Evolutionary conservation across 2,329 filamentous ascomycete genomes (phyloP), one percentile per base, ranked within the genome.

Genomic region (Nothomitra cinnamomea): DNA sequence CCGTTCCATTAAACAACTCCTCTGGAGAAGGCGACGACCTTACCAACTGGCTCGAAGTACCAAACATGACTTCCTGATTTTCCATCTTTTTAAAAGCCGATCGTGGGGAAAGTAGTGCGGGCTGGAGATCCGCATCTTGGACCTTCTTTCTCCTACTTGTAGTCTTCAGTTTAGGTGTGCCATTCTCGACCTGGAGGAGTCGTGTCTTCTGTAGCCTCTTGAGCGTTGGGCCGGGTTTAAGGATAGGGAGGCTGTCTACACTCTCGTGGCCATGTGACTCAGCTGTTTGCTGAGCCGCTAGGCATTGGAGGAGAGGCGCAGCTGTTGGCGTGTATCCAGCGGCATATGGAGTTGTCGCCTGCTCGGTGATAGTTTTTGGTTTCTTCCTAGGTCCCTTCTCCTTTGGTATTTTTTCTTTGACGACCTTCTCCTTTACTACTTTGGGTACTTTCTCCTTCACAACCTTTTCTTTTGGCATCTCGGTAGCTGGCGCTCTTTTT

Each of bases 11-110:
- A 10, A 5, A 32, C 10, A 10, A 32, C 28, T 32, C 28, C 28
- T 32, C 28, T 32, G 28, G 28, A 32, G 28, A 19, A 32, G 84
- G 83, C 0, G 83, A 85, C 36, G 87, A 84, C 53, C 75, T 70
- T 13, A 82, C 83, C 22, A 94, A 69, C 64, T 94, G 87, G 64
- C 87, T 94, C 1, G 84, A 89, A 0, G 87, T 92, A 1, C 87
- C 87, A 66, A 94, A 94, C 0, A 94, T 68, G 61, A 89, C 85
- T 56, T 88, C 79, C 63, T 92, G 87, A 1, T 76, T 71, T 2
- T 77, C 72, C 13, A 84, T 76, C 58, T 83, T 75, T 52, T 76
- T 76, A 43, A 82, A 66, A 1, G 86, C 87, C 22, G 82, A 76
- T 49, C 70, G 71, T 0, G 87, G 87, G 0, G 85, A 86, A 10